phyloP scores from a whole-genome alignment of 2,329 filamentous ascomycete genomes.

The Xylaria sp. region DNA sequence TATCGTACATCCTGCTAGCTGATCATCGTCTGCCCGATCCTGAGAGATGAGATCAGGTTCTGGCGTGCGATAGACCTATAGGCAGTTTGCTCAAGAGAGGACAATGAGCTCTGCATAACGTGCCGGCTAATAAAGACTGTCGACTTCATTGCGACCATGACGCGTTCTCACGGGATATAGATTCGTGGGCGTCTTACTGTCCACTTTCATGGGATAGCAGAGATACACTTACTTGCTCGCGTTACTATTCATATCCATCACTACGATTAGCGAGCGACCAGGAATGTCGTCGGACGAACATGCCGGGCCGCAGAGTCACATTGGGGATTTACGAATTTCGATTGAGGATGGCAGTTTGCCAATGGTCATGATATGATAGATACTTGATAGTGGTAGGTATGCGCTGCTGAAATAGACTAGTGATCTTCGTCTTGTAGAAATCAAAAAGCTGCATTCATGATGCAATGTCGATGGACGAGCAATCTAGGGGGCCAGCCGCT shows the following conservation, averaged over 20 bases:
- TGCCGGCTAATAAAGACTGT: background rate
- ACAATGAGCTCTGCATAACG: background rate
- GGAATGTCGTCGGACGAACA: background rate
- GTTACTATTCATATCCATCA: background rate
- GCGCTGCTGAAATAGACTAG: background rate
- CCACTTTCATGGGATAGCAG: background rate
- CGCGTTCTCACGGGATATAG: background rate
- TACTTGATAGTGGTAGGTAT: background rate
- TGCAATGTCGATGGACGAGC: too few species aligned
- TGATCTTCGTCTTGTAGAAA: background rate
- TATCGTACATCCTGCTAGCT: slow-evolving; percentile 17
- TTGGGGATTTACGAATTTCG: background rate
- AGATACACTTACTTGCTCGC: background rate
- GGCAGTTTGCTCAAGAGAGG: too few species aligned
- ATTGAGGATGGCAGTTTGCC: background rate
- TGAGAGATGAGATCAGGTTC: slow-evolving; percentile 9
- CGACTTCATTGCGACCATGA: background rate
- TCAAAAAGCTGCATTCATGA: background rate
- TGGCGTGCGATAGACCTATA: slow-evolving; percentile 12
- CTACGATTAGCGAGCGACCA: background rate
- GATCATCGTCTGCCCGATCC: background rate
- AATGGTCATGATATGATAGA: background rate
- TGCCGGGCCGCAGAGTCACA: background rate
- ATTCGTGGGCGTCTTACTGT: background rate
- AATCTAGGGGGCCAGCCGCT: too few species aligned